These are phyloP conservation scores for Mycosphaerella sp. DNA, from an alignment of 2,329 filamentous ascomycete genomes.

Conservation along the genomic window DNA sequence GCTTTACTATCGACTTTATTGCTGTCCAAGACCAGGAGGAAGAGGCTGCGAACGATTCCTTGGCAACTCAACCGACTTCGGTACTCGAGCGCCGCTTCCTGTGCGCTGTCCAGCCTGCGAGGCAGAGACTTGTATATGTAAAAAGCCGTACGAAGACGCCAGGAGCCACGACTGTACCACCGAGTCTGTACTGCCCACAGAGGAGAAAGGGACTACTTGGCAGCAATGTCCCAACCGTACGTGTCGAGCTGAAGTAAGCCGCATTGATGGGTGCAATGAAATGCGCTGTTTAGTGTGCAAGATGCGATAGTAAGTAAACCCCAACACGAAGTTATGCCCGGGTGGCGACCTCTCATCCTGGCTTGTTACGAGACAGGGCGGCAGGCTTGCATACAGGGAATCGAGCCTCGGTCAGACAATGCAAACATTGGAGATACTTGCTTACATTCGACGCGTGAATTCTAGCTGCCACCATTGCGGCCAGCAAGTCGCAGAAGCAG, in stretches of 20 bases:
- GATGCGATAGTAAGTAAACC: no score
- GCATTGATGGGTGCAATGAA: not conserved
- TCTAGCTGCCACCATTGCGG: not conserved
- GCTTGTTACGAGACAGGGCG: no score
- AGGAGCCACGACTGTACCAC: not conserved
- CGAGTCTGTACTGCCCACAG: not conserved
- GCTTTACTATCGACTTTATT: not conserved
- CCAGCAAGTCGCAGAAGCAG: not conserved
- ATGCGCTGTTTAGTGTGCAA: not conserved
- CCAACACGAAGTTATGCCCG: no score
- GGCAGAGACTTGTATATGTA: not conserved
- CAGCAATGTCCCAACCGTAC: not conserved
- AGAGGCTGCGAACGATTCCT: not conserved
- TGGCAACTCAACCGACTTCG: not conserved
- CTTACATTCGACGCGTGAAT: no score
- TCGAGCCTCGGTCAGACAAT: no score
- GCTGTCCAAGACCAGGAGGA: not conserved
- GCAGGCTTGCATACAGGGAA: no score
- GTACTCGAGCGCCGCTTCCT: not conserved
- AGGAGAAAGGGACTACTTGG: not conserved
- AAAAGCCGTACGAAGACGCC: not conserved
- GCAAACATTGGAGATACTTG: no score
- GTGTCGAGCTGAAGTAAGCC: not conserved
- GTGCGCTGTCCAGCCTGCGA: not conserved
- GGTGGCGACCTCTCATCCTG: no score